Percentiles rank a stretch among this genome's conserved stretches.
Evolutionary conservation across 2,329 filamentous ascomycete genomes (phyloP).

Genomic region (Albophoma yamanashiensis): DNA sequence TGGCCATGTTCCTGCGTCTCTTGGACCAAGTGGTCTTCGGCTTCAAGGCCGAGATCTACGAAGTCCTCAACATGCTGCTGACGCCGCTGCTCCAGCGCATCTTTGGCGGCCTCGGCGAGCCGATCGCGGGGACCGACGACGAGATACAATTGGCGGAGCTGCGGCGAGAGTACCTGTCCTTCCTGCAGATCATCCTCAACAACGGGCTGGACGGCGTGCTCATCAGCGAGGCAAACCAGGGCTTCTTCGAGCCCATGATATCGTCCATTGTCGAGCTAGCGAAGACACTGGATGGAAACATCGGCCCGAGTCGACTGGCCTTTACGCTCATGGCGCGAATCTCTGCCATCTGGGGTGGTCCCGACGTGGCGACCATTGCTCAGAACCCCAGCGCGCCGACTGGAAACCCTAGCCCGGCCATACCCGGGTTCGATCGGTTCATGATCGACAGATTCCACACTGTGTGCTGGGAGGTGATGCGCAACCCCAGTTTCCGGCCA

Average conservation of each 20-base stretch:
- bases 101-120: constrained; percentile 73
- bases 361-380: constrained; percentile 54
- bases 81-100: constrained; percentile 85
- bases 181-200: constrained; percentile 79
- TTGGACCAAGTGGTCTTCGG: constrained; percentile 90
- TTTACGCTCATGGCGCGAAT: constrained; percentile 77
- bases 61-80: constrained; percentile 78
- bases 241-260: constrained; percentile 80
- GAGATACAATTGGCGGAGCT: constrained; percentile 90
- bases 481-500: constrained; percentile 67
- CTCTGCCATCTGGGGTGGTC: constrained; percentile 82
- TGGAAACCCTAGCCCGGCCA: constrained; percentile 40
- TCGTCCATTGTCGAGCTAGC: constrained; percentile 76
- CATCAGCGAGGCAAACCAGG: constrained; percentile 82
- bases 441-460: constrained; percentile 83
- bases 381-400: constrained; percentile 39
- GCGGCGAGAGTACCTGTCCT: constrained; percentile 88
- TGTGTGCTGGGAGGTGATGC: constrained; percentile 80
- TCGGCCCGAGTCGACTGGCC: constrained; percentile 56
- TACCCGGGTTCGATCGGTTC: constrained; percentile 88
- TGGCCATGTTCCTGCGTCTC: constrained; percentile 88
- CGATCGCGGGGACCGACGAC: constrained; percentile 85
- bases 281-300: constrained; percentile 58
- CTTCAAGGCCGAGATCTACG: constrained; percentile 87
- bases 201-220: constrained; percentile 85